Percentiles rank a stretch among this genome's conserved stretches.
Conservation (phyloP, 1,139 yeast species). For the Citeromyces hawaiiensis region DNA sequence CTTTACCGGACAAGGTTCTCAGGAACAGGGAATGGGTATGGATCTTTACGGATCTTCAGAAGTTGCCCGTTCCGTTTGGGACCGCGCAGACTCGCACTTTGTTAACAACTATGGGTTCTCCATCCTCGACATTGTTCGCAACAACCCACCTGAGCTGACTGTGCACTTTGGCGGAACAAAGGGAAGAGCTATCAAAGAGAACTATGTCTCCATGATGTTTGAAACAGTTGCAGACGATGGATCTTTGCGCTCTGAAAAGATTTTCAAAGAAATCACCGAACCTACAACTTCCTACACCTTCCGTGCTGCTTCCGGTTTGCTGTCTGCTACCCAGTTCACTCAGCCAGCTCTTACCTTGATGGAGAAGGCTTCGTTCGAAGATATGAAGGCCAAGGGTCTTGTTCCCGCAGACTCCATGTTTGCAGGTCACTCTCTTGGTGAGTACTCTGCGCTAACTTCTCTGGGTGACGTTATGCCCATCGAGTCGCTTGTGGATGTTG, state of each 20-base stretch:
- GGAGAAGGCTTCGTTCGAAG: slow-evolving; percentile 99
- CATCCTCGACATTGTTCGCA: slow-evolving; percentile 84
- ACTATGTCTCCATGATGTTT: slow-evolving; percentile 93
- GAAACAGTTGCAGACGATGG: slow-evolving; percentile 88
- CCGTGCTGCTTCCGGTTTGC: slow-evolving; percentile 86
- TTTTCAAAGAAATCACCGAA: slow-evolving; percentile 82
- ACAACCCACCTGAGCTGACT: slow-evolving; percentile 91
- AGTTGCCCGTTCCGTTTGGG: slow-evolving; percentile 96
- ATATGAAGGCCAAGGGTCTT: slow-evolving; percentile 89
- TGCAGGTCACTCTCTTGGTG: slow-evolving; percentile 99
- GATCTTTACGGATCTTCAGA: slow-evolving; percentile 83
- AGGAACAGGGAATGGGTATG: slow-evolving; percentile 99
- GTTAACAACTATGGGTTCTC: slow-evolving; percentile 93
- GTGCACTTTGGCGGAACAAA: slow-evolving; percentile 96
- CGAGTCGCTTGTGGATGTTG: slow-evolving; percentile 94
- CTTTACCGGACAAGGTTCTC: slow-evolving; percentile 99
- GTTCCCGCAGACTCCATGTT: slow-evolving; percentile 89
- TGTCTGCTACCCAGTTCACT: slow-evolving; percentile 97
- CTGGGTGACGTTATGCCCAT: slow-evolving; percentile 98
- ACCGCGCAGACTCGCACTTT: slow-evolving; percentile 91
- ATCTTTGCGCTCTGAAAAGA: slow-evolving; percentile 77
- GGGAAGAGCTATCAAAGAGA: slow-evolving; percentile 90
- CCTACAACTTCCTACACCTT: slow-evolving; percentile 77
- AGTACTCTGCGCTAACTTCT: slow-evolving; percentile 93
- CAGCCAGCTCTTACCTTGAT: slow-evolving; percentile 98